Conservation (phyloP, 1,139 yeast species). For the Protomyces arabidopsidicola region DNA sequence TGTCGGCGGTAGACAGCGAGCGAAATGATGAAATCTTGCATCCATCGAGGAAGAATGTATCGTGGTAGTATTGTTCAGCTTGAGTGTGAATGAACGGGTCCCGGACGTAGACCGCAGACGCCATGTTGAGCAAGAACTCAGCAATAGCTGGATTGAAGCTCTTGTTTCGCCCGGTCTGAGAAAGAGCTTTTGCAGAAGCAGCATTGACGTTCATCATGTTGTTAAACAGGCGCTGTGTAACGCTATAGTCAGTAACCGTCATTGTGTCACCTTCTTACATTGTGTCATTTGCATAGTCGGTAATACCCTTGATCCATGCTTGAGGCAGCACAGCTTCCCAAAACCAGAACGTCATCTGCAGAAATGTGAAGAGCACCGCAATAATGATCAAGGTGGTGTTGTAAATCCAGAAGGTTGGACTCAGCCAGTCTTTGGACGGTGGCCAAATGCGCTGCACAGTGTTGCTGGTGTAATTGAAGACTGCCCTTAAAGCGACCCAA, state of each 20-base stretch:
- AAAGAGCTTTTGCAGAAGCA: not conserved
- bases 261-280: not conserved
- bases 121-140: constrained; percentile 6
- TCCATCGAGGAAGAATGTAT: not conserved
- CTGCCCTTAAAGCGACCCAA: not conserved
- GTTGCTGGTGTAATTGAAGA: not conserved
- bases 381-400: not conserved
- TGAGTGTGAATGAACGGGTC: not conserved
- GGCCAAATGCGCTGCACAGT: not conserved
- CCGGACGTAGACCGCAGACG: constrained; percentile 11
- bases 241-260: not conserved
- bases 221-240: not conserved
- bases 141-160: not conserved
- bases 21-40: not conserved
- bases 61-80: constrained; percentile 3
- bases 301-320: not conserved
- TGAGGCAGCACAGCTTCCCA: not conserved
- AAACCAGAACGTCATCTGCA: not conserved
- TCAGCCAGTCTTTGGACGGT: not conserved
- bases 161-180: not conserved
- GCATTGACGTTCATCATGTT: not conserved
- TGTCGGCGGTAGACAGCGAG: not conserved
- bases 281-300: not conserved
- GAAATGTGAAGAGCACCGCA: not conserved
- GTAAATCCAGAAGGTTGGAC: not conserved